Evolutionary conservation across 2,329 filamentous ascomycete species (phyloP).

Genomic region (Scytalidium lignicola): DNA sequence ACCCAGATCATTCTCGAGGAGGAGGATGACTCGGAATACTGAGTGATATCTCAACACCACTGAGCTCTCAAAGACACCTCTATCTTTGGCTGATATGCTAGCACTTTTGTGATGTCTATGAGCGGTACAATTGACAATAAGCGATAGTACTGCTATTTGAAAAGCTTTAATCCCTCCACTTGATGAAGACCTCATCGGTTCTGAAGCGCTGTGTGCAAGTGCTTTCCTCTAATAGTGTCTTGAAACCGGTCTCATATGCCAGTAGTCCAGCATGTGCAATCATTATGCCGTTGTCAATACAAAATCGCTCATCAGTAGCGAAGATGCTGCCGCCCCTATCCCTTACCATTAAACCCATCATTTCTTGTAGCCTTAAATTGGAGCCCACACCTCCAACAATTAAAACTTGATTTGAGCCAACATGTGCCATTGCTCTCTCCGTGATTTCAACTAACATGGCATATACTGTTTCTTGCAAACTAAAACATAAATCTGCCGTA

Average conservation of each 20-base stretch:
- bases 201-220: conserved; percentile 81
- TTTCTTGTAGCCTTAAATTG: conserved; percentile 89
- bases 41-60: neutral
- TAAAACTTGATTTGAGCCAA: conserved; percentile 82
- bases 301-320: conserved; percentile 94
- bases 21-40: conserved; percentile 54
- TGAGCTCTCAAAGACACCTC: neutral
- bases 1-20: conserved; percentile 69
- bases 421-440: conserved; percentile 96
- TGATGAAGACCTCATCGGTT: conserved; percentile 74
- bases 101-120: neutral
- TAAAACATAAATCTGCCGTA: conserved; percentile 84
- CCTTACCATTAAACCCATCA: conserved; percentile 95
- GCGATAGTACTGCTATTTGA: neutral
- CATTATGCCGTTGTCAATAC: conserved; percentile 99
- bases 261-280: conserved; percentile 93
- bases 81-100: neutral
- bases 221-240: conserved; percentile 71
- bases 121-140: no score
- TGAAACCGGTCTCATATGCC: conserved; percentile 76
- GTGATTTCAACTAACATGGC: conserved; percentile 99
- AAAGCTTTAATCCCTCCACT: conserved; percentile 61
- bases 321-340: conserved; percentile 87
- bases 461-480: conserved; percentile 89
- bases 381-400: conserved; percentile 95